phyloP scores from a whole-genome alignment of 2,329 filamentous ascomycete species.

The Trichoderma breve region DNA sequence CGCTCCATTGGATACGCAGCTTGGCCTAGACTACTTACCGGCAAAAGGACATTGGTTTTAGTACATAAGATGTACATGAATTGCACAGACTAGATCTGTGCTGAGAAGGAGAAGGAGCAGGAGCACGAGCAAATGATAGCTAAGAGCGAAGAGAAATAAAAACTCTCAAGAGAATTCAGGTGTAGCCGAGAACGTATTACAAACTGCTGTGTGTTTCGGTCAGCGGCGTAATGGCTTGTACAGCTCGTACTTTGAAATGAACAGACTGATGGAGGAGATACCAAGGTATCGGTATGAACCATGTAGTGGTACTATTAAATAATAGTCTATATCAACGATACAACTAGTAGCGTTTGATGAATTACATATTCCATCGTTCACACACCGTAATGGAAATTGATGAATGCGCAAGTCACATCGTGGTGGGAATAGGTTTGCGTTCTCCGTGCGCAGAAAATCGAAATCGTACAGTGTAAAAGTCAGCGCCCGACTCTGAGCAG shows the following conservation, averaged over 20 bases:
- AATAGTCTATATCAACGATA: background rate
- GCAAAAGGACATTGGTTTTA: background rate
- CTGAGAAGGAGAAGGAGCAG: background rate
- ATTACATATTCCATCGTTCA: background rate
- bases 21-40: conserved; percentile 7
- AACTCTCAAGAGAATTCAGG: background rate
- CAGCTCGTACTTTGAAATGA: background rate
- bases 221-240: background rate
- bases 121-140: background rate
- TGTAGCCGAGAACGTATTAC: background rate
- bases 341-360: background rate
- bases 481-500: background rate
- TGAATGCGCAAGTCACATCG: background rate
- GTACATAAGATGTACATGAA: conserved; percentile 2
- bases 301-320: background rate
- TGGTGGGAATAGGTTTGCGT: background rate
- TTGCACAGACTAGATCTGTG: background rate
- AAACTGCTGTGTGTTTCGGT: background rate
- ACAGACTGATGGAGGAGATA: background rate
- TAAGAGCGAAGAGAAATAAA: background rate
- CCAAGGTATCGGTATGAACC: background rate
- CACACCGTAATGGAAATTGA: background rate
- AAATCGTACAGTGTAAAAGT: background rate
- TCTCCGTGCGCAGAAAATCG: background rate
- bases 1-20: background rate